Evolutionary conservation across 2,329 filamentous ascomycete genomes (phyloP), one percentile per base, ranked within the genome.

Genomic region (Colletotrichum musae): DNA sequence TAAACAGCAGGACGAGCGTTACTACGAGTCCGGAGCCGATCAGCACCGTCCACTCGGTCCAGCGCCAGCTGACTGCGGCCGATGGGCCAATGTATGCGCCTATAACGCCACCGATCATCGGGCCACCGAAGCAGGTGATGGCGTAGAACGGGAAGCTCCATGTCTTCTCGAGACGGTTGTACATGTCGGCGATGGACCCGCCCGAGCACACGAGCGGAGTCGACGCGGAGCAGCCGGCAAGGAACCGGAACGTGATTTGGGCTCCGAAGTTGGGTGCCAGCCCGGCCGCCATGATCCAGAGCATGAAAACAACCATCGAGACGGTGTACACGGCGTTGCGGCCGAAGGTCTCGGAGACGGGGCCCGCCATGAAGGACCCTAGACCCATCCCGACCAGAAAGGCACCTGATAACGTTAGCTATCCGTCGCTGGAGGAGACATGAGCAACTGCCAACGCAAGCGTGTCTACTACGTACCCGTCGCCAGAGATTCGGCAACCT

Each of bases 31-130:
- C 88, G 0, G 89, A 85, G 84, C 89, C 90, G 58, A 93, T 92
- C 39, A 92, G 79, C 67, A 92, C 83, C 1, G 89, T 83, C 79
- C 91, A 93, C 75, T 92, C 90, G 0, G 84, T 83, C 88, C 88
- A 91, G n/a, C 87, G 83, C 86, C 90, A 93, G 58, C 81, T 84
- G 1, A 78, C 75, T 0, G 53, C n/a, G 3, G 83, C 84, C 63
- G 86, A 88, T 60, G 90, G 83, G 57, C 91, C 90, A 61, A 92
- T 90, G 68, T 91, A 92, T 5, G 89, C 89, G 4, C 89, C 90
- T 67, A 86, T 80, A 0, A 82, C 74, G 3, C 80, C 78, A 1
- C 81, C 81, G 0, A 82, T 54, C 74, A 80, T 80, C 0, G 80
- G 76, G 80, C 90, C 73, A 66, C 74, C 75, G 76, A 84, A 70